Evolutionary conservation across 2,329 filamentous ascomycete genomes (phyloP).

Genomic region (Ilyonectria sp.): DNA sequence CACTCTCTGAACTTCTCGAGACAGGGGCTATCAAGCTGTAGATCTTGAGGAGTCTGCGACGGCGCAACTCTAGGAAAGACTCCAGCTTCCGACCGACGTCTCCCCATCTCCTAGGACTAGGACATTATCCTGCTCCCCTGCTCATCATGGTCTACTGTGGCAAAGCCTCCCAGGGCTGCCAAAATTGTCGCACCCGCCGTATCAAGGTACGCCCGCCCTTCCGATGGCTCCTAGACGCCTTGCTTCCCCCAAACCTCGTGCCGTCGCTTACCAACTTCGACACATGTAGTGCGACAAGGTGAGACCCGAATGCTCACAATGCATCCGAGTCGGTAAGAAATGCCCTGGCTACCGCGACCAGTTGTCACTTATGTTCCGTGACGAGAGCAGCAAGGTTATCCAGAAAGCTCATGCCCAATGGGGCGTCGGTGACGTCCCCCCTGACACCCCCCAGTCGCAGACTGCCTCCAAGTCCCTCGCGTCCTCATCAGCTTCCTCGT

Average conservation of each 20-base stretch:
- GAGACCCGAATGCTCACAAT: constrained; percentile 74
- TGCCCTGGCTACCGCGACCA: constrained; percentile 77
- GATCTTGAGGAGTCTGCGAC: background rate
- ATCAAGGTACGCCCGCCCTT: constrained; percentile 63
- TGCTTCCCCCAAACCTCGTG: background rate
- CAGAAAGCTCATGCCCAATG: constrained; percentile 70
- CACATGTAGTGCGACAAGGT: constrained; percentile 71
- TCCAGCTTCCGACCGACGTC: background rate
- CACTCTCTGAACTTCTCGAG: background rate
- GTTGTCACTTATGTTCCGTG: constrained; percentile 76
- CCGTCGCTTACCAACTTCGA: constrained; percentile 28
- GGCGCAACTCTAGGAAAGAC: background rate
- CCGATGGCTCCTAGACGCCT: background rate
- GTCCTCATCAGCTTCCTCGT: constrained; percentile 13
- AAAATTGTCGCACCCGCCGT: constrained; percentile 67
- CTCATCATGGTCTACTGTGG: constrained; percentile 69
- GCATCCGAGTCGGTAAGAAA: constrained; percentile 70
- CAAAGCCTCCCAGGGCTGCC: constrained; percentile 70
- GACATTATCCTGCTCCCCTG: constrained; percentile 13
- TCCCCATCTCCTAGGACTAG: background rate
- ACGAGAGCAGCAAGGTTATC: constrained; percentile 75
- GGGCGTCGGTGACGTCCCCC: constrained; percentile 52
- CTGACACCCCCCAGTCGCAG: constrained; percentile 34
- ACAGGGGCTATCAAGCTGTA: background rate
- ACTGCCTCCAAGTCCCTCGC: constrained; percentile 46